phyloP scores from a whole-genome alignment of 805 yeast genomes.

The Sugiyamaella marilandica region DNA sequence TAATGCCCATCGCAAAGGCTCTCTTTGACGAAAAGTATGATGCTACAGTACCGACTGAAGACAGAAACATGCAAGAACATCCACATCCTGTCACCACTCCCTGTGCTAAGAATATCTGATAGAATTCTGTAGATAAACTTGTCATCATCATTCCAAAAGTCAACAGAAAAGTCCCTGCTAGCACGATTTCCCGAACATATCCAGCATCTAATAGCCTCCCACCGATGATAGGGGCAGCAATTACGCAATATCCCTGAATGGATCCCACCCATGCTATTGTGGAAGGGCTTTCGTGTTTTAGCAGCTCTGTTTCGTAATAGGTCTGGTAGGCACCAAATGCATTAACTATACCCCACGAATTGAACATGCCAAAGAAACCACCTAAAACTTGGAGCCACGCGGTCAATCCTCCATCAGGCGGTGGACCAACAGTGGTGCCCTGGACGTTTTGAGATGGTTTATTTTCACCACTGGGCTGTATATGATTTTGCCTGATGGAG shows the following conservation, averaged over 20 bases:
- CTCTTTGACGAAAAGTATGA: slow-evolving; percentile 43
- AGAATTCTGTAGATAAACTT: slow-evolving; percentile 36
- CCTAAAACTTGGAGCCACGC: slow-evolving; percentile 25
- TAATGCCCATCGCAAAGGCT: slow-evolving; percentile 42
- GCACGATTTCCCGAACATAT: slow-evolving; percentile 19
- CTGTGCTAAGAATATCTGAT: slow-evolving; percentile 50
- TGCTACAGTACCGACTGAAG: slow-evolving; percentile 41
- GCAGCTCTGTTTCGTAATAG: slow-evolving; percentile 25
- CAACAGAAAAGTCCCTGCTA: slow-evolving; percentile 25
- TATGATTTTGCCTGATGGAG: neutral
- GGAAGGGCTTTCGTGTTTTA: slow-evolving; percentile 27
- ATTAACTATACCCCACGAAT: slow-evolving; percentile 25
- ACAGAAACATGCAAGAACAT: slow-evolving; percentile 39
- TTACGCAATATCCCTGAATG: slow-evolving; percentile 29
- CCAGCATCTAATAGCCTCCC: slow-evolving; percentile 32
- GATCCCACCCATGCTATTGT: slow-evolving; percentile 35
- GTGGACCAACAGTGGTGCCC: slow-evolving; percentile 6
- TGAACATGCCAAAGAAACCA: slow-evolving; percentile 20
- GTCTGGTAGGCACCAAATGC: slow-evolving; percentile 29
- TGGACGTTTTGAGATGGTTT: too few species aligned
- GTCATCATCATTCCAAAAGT: slow-evolving; percentile 32
- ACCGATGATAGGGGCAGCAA: slow-evolving; percentile 25
- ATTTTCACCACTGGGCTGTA: neutral
- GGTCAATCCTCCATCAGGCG: slow-evolving; percentile 19
- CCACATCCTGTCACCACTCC: slow-evolving; percentile 48